Evolutionary conservation across 164 flowering plant species (phyloP).

Genomic region (Umbellularia californica): DNA sequence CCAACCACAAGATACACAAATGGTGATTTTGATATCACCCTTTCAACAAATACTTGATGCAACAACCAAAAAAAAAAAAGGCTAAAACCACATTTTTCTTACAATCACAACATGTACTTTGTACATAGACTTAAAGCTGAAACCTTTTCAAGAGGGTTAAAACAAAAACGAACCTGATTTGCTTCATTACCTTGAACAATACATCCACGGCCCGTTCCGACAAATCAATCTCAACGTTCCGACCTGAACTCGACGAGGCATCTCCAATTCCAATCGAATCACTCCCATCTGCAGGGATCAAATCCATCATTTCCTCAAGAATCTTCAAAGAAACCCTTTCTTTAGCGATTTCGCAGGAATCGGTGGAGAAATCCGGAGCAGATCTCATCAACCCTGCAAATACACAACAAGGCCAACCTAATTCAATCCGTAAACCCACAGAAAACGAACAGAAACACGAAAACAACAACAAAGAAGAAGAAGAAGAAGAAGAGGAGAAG

Average conservation of each 20-base stretch:
- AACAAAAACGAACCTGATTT: neutral
- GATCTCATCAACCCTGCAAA: constrained; percentile 5
- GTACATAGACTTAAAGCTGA: too few relatives aligned
- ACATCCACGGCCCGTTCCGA: neutral
- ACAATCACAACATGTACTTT: too few relatives aligned
- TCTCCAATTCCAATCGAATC: neutral
- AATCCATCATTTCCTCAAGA: constrained; percentile 5
- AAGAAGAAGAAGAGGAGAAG: neutral
- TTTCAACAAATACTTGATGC: too few relatives aligned
- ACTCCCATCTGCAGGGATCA: neutral
- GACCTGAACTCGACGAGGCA: neutral
- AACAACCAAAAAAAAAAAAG: too few relatives aligned
- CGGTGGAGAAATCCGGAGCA: neutral
- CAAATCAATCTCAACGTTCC: neutral
- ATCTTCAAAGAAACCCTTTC: constrained; percentile 10
- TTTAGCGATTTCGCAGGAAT: constrained; percentile 1
- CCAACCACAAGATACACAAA: too few relatives aligned
- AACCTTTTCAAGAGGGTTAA: too few relatives aligned
- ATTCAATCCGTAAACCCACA: neutral
- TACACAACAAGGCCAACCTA: neutral
- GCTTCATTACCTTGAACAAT: neutral
- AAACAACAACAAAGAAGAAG: constrained; percentile 1
- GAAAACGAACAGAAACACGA: neutral
- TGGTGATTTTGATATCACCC: too few relatives aligned
- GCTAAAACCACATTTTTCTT: too few relatives aligned